These are phyloP conservation scores for Tetradesmus obliquus DNA, from an alignment of 139 green algal genomes.

Conservation along the genomic window DNA sequence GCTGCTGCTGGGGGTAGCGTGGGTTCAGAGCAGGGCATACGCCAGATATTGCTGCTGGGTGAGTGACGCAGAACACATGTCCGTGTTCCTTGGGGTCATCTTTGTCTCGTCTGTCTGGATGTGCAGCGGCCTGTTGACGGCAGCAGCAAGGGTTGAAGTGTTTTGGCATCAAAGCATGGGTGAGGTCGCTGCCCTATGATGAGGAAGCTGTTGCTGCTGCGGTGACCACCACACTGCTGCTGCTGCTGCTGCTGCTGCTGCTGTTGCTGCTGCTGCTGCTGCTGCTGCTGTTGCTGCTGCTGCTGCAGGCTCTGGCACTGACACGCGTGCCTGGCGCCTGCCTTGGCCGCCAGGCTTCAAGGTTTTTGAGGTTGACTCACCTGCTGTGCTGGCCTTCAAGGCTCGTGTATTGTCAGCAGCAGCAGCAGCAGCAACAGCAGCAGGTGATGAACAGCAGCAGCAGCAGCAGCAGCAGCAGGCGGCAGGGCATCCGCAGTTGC, in stretches of 20 bases:
- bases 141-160: too few relatives aligned
- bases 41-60: slow-evolving; percentile 6
- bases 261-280: not conserved
- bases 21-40: not conserved
- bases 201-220: not conserved
- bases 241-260: not conserved
- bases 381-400: slow-evolving; percentile 23
- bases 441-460: not conserved
- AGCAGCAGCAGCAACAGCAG: not conserved
- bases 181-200: too few relatives aligned
- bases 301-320: slow-evolving; percentile 26
- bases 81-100: too few relatives aligned
- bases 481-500: not conserved
- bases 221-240: not conserved
- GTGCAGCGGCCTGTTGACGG: too few relatives aligned
- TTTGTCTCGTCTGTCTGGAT: too few relatives aligned
- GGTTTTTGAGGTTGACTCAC: slow-evolving; percentile 31
- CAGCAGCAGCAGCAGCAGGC: not conserved
- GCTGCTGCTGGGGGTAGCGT: not conserved
- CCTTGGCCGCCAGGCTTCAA: not conserved
- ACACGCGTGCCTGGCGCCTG: slow-evolving; percentile 36
- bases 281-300: not conserved
- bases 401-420: not conserved
- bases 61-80: not conserved
- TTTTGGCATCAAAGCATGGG: too few relatives aligned